These are phyloP conservation scores for Pseudocohnilembus persalinus DNA, from an alignment of 169 alveolate genomes.

Conservation along the genomic window DNA sequence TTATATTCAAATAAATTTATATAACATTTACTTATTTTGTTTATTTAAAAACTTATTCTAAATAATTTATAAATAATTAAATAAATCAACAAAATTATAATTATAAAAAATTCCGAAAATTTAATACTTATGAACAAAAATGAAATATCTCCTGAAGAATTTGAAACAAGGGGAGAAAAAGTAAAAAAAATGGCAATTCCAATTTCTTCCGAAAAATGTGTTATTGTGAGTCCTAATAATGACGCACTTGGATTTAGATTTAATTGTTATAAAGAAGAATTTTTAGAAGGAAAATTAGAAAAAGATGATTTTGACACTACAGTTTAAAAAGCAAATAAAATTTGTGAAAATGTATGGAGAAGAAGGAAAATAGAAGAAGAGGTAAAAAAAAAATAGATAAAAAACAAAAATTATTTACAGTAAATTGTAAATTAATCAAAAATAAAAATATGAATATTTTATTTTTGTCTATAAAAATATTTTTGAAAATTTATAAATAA, in stretches of 20 bases:
- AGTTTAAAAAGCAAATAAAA: constrained; percentile 3
- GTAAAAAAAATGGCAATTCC: not conserved
- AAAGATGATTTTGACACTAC: constrained; percentile 3
- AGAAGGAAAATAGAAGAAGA: not conserved
- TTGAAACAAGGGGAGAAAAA: constrained; percentile 5
- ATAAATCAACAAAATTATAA: too few species aligned
- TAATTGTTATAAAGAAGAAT: constrained; percentile 2
- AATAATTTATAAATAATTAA: too few species aligned
- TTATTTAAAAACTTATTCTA: too few species aligned
- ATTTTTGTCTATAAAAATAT: too few species aligned
- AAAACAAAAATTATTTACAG: too few species aligned
- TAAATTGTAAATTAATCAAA: too few species aligned
- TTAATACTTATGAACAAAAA: too few species aligned
- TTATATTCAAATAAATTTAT: too few species aligned
- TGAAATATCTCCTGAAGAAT: not conserved
- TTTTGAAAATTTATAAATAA: too few species aligned
- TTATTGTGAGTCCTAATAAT: constrained; percentile 10
- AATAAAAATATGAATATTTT: too few species aligned
- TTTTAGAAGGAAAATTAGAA: not conserved
- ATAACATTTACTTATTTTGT: too few species aligned
- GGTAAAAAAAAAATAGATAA: not conserved
- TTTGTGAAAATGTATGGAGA: constrained; percentile 3
- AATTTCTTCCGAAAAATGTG: not conserved
- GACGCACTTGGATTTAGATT: constrained; percentile 29
- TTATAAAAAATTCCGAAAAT: too few species aligned